These are phyloP conservation scores for Boletellus sp. DNA, from an alignment of 768 basidiomycete genomes.

Conservation along the genomic window DNA sequence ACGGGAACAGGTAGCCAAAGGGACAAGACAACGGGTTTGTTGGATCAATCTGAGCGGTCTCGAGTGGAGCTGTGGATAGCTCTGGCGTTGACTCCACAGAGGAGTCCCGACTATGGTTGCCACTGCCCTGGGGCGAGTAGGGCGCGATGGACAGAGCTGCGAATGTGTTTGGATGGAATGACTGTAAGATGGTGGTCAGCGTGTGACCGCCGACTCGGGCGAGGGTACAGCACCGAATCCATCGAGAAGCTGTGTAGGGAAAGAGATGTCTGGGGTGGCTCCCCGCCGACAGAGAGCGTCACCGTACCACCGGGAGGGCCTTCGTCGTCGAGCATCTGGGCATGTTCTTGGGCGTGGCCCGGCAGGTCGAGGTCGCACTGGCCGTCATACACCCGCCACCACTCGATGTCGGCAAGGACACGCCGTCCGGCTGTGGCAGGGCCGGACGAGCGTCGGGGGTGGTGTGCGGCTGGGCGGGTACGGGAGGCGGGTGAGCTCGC, in stretches of 20 bases:
- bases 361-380: slow-evolving; percentile 44
- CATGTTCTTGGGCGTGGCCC: slow-evolving; percentile 26
- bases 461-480: slow-evolving; percentile 35
- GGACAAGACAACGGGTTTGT: slow-evolving; percentile 39
- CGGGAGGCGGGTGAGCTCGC: slow-evolving; percentile 33
- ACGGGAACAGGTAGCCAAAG: slow-evolving; percentile 28
- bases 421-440: slow-evolving; percentile 63
- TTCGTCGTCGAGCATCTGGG: slow-evolving; percentile 7
- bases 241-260: slow-evolving; percentile 18
- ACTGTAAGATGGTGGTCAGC: slow-evolving; percentile 28
- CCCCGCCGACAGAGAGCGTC: slow-evolving; percentile 36
- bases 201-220: background rate
- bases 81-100: slow-evolving; percentile 59
- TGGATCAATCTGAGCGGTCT: slow-evolving; percentile 36
- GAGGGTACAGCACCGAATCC: slow-evolving; percentile 15
- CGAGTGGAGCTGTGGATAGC: slow-evolving; percentile 35
- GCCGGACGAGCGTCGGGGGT: slow-evolving; percentile 59
- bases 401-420: slow-evolving; percentile 83
- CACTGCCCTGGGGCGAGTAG: slow-evolving; percentile 42
- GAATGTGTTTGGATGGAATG: slow-evolving; percentile 42
- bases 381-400: slow-evolving; percentile 78
- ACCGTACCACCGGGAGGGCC: slow-evolving; percentile 25
- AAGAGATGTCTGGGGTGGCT: slow-evolving; percentile 37
- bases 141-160: slow-evolving; percentile 57
- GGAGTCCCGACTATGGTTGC: slow-evolving; percentile 41